Percentiles rank a stretch among this genome's conserved stretches.
These are phyloP conservation scores for Epichloe typhina DNA, from an alignment of 2,329 filamentous ascomycete genomes.

Conservation along the genomic window DNA sequence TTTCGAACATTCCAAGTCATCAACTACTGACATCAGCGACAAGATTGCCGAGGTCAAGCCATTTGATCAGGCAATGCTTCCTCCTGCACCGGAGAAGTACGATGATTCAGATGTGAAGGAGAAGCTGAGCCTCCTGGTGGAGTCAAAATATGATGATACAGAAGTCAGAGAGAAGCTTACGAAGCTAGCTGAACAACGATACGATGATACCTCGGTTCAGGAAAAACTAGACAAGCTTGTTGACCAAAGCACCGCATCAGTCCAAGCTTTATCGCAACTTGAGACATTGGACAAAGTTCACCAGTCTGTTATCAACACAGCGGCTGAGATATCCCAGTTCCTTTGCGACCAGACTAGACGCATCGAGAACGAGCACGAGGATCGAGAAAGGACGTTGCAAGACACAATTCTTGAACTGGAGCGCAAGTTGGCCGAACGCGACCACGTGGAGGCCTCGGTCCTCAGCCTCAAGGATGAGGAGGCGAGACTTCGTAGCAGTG, in stretches of 20 bases:
- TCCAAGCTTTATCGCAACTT: constrained; percentile 60
- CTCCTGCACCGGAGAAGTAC: constrained; percentile 40
- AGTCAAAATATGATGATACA: constrained; percentile 42
- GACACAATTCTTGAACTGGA: constrained; percentile 73
- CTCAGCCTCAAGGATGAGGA: constrained; percentile 37
- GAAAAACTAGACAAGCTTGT: constrained; percentile 36
- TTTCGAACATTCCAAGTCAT: constrained; percentile 71
- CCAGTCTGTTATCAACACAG: constrained; percentile 71
- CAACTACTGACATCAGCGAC: constrained; percentile 40
- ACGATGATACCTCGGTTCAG: constrained; percentile 18
- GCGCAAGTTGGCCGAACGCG: constrained; percentile 53
- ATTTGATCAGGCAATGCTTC: constrained; percentile 44
- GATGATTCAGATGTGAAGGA: constrained; percentile 20
- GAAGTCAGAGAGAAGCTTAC: constrained; percentile 37
- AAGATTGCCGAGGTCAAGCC: constrained; percentile 50
- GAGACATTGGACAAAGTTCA: constrained; percentile 82
- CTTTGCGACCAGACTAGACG: constrained; percentile 63
- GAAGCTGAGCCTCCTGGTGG: constrained; percentile 20
- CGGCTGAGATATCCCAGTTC: constrained; percentile 72
- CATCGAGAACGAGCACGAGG: constrained; percentile 64
- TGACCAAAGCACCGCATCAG: constrained; percentile 50
- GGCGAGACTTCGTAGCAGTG: constrained; percentile 36
- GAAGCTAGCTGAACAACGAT: constrained; percentile 20
- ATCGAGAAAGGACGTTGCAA: constrained; percentile 64
- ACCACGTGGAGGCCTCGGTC: constrained; percentile 46